Evolutionary conservation across 108 stramenopile genomes (phyloP), one percentile per base, ranked within the genome.

Genomic region (Cyclostephanos invisitatus): DNA sequence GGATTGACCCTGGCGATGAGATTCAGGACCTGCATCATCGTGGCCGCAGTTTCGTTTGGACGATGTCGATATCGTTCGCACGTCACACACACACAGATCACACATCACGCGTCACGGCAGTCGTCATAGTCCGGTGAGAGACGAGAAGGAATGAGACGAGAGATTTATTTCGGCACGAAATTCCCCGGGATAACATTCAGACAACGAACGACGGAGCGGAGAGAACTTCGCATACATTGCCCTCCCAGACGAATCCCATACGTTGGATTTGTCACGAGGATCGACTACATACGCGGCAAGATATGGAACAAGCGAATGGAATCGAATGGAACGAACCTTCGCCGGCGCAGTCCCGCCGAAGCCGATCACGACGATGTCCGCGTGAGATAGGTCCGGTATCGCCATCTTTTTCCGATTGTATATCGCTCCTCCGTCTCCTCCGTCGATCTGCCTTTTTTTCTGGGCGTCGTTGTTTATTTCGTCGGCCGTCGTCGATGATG

Each of bases 291-390:
- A n/a, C n/a, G n/a, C n/a, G n/a, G n/a, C n/a, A n/a, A 32, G 32
- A 32, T 3, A 32, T 61, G 38, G 8, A 37, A 29, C 17, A 47
- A 20, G 44, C 22, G 65, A 66, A 20, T 56, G 15, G 24, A 21
- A 35, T 15, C 38, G 17, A 55, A 29, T 6, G 35, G 38, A 64
- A 25, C 46, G 35, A 57, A 38, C 89, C 77, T 60, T 29, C 18
- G 76, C 9, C 15, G 93, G 93, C 38, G 93, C 75, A 35, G 84
- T 70, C 17, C 79, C 89, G 40, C 93, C 91, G 58, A 94, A 94
- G n/a, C 93, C 93, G 28, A 91, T 80, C 29, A 87, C 24, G 56
- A 62, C 58, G 28, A 80, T 73, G 62, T 77, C 75, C 53, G 44
- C 70, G 2, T 48, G 57, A 47, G 68, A 61, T 21, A 74, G 35